Percentiles rank a stretch among this genome's conserved stretches.
Conservation (phyloP, 768 basidiomycete genomes). For the Serendipita vermifera region DNA sequence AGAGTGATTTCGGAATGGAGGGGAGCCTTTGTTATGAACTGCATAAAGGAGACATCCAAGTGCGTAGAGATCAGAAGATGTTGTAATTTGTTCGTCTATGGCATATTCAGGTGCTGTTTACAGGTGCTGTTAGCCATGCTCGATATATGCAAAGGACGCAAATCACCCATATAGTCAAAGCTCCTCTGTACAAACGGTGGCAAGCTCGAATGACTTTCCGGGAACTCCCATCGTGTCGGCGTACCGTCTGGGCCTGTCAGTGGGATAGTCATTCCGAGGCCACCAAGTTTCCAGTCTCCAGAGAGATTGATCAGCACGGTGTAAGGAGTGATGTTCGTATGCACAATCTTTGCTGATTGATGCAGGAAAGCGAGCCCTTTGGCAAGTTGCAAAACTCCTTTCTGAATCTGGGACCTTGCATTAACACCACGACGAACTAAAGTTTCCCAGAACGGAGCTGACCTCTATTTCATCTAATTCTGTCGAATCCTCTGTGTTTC, state of each 20-base stretch:
- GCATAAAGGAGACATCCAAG: conserved; percentile 85
- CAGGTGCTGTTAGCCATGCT: not conserved
- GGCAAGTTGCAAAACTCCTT: conserved; percentile 87
- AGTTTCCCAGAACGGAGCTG: conserved; percentile 17
- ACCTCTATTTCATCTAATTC: conserved; percentile 97
- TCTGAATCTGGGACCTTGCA: conserved; percentile 57
- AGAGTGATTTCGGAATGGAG: conserved; percentile 79
- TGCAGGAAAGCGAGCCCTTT: conserved; percentile 86
- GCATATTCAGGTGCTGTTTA: conserved; percentile 81
- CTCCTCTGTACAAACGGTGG: conserved; percentile 78
- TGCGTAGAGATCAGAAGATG: conserved; percentile 86
- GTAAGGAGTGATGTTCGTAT: conserved; percentile 80
- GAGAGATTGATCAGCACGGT: conserved; percentile 80
- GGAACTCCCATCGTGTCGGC: conserved; percentile 79
- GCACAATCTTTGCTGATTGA: conserved; percentile 80
- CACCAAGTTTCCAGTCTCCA: conserved; percentile 96
- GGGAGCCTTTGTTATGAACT: conserved; percentile 75
- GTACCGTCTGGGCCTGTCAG: conserved; percentile 54
- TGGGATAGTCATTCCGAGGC: conserved; percentile 76
- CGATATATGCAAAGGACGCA: not conserved
- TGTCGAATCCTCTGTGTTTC: conserved; percentile 35
- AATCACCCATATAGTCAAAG: conserved; percentile 85
- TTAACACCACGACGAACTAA: not conserved
- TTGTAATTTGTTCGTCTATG: conserved; percentile 72
- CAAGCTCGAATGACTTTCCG: conserved; percentile 68